Conservation (phyloP, 208 protist genomes). For the Trichomonas gallinae region DNA sequence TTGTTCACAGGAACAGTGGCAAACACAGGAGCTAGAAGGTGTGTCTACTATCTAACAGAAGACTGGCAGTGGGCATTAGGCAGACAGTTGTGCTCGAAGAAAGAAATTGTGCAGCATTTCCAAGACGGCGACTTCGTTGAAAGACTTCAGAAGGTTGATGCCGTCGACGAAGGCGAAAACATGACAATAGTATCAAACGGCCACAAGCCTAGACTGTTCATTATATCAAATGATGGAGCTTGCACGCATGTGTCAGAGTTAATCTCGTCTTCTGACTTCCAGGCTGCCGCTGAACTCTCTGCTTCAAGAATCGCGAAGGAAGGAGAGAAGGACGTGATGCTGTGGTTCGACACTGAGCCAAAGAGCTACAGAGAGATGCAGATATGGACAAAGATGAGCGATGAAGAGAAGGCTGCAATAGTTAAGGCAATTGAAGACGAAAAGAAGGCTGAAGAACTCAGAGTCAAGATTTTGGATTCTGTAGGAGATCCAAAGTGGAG, state of each 20-base stretch:
- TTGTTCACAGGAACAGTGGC: not conserved
- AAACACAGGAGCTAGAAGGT: not conserved
- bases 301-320: not conserved
- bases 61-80: not conserved
- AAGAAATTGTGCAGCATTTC: slow-evolving; percentile 11
- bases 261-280: not conserved
- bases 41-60: not conserved
- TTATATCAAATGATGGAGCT: not conserved
- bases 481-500: not conserved
- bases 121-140: not conserved
- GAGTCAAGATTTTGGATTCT: not conserved
- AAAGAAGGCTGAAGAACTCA: not conserved
- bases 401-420: not conserved
- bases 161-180: not conserved
- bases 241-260: not conserved
- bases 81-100: not conserved
- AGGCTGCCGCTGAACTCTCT: not conserved
- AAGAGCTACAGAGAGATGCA: not conserved
- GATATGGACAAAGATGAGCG: not conserved
- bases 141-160: not conserved
- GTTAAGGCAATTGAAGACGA: not conserved
- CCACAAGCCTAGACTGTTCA: not conserved
- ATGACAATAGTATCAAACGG: not conserved
- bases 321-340: not conserved
- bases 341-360: not conserved